phyloP scores from a whole-genome alignment of 2,329 filamentous ascomycete genomes.

The Colletotrichum limetticola region DNA sequence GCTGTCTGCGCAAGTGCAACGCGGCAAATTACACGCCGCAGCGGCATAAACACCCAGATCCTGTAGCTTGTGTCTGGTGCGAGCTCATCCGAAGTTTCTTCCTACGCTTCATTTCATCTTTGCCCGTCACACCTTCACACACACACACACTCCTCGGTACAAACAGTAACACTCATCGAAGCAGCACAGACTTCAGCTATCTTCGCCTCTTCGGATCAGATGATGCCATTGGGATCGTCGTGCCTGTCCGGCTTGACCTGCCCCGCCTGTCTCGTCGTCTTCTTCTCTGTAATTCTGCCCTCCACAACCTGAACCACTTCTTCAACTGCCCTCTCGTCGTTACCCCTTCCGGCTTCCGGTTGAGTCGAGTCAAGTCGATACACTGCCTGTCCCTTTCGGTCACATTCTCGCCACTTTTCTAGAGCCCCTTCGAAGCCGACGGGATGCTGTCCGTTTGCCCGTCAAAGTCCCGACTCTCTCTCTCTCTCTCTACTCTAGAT shows the following conservation, averaged over 20 bases:
- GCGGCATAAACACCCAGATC: neutral
- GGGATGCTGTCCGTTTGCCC: neutral
- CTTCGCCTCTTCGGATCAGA: constrained; percentile 13
- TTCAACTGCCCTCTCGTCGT: constrained; percentile 2
- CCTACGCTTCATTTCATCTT: neutral
- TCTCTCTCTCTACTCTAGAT: neutral
- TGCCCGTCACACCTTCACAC: neutral
- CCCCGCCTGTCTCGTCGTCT: neutral
- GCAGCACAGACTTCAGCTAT: constrained; percentile 19
- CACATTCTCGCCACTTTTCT: neutral
- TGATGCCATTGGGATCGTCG: constrained; percentile 22
- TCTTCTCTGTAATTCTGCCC: neutral
- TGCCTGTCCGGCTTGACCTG: constrained; percentile 4
- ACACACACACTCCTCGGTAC: no score
- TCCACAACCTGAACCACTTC: neutral
- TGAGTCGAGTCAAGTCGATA: constrained; percentile 1
- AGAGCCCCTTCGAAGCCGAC: neutral
- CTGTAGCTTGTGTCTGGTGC: neutral
- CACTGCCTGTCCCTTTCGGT: constrained; percentile 1
- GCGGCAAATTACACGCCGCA: constrained; percentile 14
- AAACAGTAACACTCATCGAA: neutral
- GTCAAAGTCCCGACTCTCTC: neutral
- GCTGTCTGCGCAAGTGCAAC: constrained; percentile 2
- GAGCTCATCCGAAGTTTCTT: neutral
- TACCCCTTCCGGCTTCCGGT: neutral